phyloP scores from a whole-genome alignment of 257 asterid species.

The Leptodermis oblonga region DNA sequence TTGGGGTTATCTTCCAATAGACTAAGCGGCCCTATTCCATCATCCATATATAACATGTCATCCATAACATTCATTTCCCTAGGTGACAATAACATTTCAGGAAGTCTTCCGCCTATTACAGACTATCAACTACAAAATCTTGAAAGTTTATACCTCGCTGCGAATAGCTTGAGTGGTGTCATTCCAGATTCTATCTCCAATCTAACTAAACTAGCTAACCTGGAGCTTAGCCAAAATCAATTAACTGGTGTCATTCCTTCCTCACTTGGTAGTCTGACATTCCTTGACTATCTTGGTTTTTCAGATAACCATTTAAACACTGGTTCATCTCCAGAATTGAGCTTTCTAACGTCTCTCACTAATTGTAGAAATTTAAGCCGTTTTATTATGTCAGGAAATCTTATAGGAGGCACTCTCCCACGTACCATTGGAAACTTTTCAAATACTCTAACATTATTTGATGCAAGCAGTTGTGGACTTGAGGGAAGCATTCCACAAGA shows the following conservation, averaged over 20 bases:
- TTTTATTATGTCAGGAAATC: background rate
- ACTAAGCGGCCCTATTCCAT: background rate
- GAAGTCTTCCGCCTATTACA: background rate
- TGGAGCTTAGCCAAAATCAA: background rate
- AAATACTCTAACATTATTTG: background rate
- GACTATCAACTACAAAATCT: background rate
- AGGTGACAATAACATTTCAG: background rate
- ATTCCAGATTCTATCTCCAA: background rate
- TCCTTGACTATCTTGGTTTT: background rate
- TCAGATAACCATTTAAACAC: background rate
- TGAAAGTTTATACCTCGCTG: background rate
- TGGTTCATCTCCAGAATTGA: background rate
- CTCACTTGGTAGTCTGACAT: background rate
- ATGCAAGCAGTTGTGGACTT: background rate
- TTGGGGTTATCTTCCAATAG: background rate
- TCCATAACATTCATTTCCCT: background rate
- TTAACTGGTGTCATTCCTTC: background rate
- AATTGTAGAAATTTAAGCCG: background rate
- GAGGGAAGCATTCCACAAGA: conserved; percentile 7
- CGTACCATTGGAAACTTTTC: background rate
- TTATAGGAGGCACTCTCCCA: background rate
- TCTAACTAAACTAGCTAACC: background rate
- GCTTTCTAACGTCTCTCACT: background rate
- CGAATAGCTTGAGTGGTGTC: background rate
- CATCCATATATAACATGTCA: background rate